Evolutionary conservation across 768 basidiomycete genomes (phyloP), one percentile per base, ranked within the genome.

Genomic region (Hydnum rufescens): DNA sequence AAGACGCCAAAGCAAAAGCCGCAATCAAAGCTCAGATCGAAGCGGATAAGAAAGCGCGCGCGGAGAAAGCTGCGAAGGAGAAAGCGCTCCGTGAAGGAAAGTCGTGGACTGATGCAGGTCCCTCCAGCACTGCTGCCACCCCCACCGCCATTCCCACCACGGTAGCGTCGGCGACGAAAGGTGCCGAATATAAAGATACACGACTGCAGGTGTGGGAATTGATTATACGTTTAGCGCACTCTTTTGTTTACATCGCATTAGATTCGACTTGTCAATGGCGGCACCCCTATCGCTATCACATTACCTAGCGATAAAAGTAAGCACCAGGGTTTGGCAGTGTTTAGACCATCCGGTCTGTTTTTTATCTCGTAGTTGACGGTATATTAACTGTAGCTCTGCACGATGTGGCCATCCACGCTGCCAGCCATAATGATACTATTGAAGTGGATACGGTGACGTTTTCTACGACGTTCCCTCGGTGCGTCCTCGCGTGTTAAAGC

Each of bases 21-120:
- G 83, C 84, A 0, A 71, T 96, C 61, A 89, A 88, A 62, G 86
- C 83, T 0, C 90, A 95, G 64, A 95, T 96, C 58, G 90, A 92
- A 65, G 85, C 80, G 0, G 92, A 95, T 69, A 97, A 90, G 68
- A 75, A 76, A 51, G 80, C 76, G 5, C 77, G 93, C 19, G 87
- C 87, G 0, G 89, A 83, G 62, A 90, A 85, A 60, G 71, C 79
- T 1, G 90, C 90, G 0, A 70, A 79, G 46, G 93, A 96, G 66
- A 96, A 96, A 63, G 92, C 90, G 0, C 63, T 92, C 4, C 75
- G 92, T 30, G 88, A 93, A 32, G 92, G 92, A 1, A 68, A 69
- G 51, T 32, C 55, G 51, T 57, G 53, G 36, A 44, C 43, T 34
- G 48, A 32, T 22, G 57, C 69, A 3, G 58, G 67, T 4, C 56